Conservation (phyloP, 2,329 filamentous ascomycete species). For the Fusarium proliferatum region DNA sequence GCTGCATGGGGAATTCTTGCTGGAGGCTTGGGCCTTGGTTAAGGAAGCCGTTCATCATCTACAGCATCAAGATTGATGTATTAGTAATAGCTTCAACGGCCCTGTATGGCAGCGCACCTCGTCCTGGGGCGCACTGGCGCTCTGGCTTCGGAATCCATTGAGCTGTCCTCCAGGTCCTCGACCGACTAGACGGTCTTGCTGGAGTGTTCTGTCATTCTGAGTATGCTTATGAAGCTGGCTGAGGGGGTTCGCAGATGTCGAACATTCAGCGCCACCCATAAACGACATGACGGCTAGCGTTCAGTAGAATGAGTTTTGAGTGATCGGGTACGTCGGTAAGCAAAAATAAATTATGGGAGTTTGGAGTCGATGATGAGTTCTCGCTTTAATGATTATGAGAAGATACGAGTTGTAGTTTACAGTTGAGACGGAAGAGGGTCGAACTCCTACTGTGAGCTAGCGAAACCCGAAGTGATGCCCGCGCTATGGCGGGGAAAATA, state of each 20-base stretch:
- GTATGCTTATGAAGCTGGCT: conserved; percentile 98
- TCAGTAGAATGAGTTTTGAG: conserved; percentile 8
- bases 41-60: conserved; percentile 96
- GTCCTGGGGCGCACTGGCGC: conserved; percentile 77
- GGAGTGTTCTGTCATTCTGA: conserved; percentile 93
- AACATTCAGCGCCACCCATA: conserved; percentile 95
- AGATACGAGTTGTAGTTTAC: conserved; percentile 19
- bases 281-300: conserved; percentile 79
- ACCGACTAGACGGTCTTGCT: conserved; percentile 88
- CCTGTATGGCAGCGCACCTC: conserved; percentile 62
- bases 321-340: conserved; percentile 13
- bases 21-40: conserved; percentile 76
- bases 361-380: conserved; percentile 2
- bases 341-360: background rate
- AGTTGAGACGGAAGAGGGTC: conserved; percentile 32
- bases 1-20: conserved; percentile 65
- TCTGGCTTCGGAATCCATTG: conserved; percentile 80
- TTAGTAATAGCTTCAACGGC: conserved; percentile 45
- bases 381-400: background rate
- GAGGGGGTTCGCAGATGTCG: conserved; percentile 93
- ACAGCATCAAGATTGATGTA: conserved; percentile 23
- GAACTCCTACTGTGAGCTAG: conserved; percentile 19
- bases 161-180: conserved; percentile 76
- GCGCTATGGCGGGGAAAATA: conserved; percentile 44
- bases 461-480: conserved; percentile 22